Evolutionary conservation across 495 filamentous ascomycete genomes (phyloP).

Genomic region (Aspergillus egyptiacus): DNA sequence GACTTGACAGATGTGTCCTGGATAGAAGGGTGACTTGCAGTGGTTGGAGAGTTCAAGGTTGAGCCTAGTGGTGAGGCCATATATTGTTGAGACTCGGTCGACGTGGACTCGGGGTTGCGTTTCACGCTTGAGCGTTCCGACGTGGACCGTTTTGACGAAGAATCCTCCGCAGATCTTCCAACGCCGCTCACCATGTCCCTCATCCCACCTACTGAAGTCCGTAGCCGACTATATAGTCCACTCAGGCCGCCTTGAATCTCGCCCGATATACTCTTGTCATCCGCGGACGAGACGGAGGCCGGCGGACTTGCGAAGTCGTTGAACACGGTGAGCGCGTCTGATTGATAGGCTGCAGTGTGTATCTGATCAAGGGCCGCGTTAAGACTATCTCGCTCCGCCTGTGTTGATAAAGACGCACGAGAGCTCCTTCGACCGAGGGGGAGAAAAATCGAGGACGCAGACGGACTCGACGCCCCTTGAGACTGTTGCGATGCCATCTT

Average conservation of each 20-base stretch:
- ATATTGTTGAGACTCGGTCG: slow-evolving; percentile 24
- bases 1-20: slow-evolving; percentile 34
- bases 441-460: slow-evolving; percentile 38
- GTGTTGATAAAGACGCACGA: slow-evolving; percentile 55
- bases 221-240: slow-evolving; percentile 76
- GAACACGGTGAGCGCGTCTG: slow-evolving; percentile 76
- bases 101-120: slow-evolving; percentile 18
- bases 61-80: slow-evolving; percentile 34
- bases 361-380: slow-evolving; percentile 76
- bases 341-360: slow-evolving; percentile 74
- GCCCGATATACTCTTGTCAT: slow-evolving; percentile 61
- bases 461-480: slow-evolving; percentile 36
- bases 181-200: slow-evolving; percentile 50
- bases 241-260: slow-evolving; percentile 79
- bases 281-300: slow-evolving; percentile 43
- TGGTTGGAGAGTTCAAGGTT: slow-evolving; percentile 38
- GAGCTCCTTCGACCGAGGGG: slow-evolving; percentile 51
- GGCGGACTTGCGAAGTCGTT: slow-evolving; percentile 66
- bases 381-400: slow-evolving; percentile 63
- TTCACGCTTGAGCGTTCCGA: slow-evolving; percentile 28
- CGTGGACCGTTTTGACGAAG: slow-evolving; percentile 22
- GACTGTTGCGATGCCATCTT: slow-evolving; percentile 39
- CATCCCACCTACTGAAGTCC: slow-evolving; percentile 66
- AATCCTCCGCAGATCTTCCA: slow-evolving; percentile 27
- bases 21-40: slow-evolving; percentile 25